Evolutionary conservation across 2,329 filamentous ascomycete species (phyloP), one percentile per base, ranked within the genome.

Genomic region (Thielaviopsis ethacetica): DNA sequence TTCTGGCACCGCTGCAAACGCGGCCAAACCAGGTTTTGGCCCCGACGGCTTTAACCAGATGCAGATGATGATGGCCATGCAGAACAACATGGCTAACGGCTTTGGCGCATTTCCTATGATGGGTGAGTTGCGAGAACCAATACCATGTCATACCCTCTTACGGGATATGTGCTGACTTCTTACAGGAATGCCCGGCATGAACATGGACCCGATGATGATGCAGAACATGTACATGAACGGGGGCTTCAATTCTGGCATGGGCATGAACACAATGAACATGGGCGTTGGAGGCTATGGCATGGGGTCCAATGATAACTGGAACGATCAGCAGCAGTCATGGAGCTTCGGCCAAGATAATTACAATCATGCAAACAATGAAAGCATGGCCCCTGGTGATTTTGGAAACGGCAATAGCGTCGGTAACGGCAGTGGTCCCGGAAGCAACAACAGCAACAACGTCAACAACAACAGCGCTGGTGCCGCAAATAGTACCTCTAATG

Each of bases 321-420:
- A 85, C 78, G 79, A 79, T 77, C 84, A 85, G 75, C 84, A 87
- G 76, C 57, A 59, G 50, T 82, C 84, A 78, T 89, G 85, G 85
- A 86, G 84, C 84, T 81, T 82, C 78, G 81, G 82, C 78, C 84
- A 86, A 85, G 85, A 88, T 88, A 89, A 88, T 85, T 88, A 82
- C 84, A 90, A 83, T 83, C 76, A 85, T 80, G 80, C 82, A 86
- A 88, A 82, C 86, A 83, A 82, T 81, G 80, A 81, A 79, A 82
- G 83, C 78, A 87, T 87, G 81, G 83, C 82, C 74, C 78, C 79
- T 78, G 83, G 84, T 86, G 85, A 88, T 75, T 88, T 81, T 82
- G 85, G 57, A 56, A 59, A 84, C 64, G 82, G 82, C 61, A 81
- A 78, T 64, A 79, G 76, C 66, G 72, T 71, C 63, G 73, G 74